Conservation (phyloP, 306 rosid species). For the Aeschynomene evenia region DNA sequence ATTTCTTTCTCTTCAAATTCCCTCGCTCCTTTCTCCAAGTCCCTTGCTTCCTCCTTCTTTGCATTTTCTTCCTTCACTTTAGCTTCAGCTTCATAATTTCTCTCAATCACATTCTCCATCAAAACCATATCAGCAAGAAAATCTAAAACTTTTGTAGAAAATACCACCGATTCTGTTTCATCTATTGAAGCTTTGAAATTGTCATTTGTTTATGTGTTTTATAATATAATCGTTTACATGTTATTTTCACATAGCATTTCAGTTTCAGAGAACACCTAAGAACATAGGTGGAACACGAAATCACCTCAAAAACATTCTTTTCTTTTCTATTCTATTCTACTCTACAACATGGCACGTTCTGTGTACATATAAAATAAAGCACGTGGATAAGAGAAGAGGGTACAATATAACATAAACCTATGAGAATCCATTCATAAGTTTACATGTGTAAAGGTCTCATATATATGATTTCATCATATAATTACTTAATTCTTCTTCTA, state of each 20-base stretch:
- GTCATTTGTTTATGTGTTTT: not conserved
- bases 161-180: not conserved
- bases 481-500: too few species aligned
- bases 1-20: constrained; percentile 37
- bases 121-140: not conserved
- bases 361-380: not conserved
- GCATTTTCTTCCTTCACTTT: constrained; percentile 33
- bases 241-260: not conserved
- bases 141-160: not conserved
- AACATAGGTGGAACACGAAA: not conserved
- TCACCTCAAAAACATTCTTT: not conserved
- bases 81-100: constrained; percentile 39
- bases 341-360: not conserved
- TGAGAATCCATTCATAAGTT: too few species aligned
- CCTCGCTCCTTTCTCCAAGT: constrained; percentile 56
- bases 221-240: not conserved
- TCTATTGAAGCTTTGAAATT: not conserved
- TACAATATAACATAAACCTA: too few species aligned
- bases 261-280: not conserved
- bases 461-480: too few species aligned
- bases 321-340: not conserved
- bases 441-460: too few species aligned
- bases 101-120: constrained; percentile 44
- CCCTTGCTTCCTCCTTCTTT: constrained; percentile 27
- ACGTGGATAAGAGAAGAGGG: not conserved